Conservation (phyloP, 148 eudicot species). For the Simmondsia chinensis region DNA sequence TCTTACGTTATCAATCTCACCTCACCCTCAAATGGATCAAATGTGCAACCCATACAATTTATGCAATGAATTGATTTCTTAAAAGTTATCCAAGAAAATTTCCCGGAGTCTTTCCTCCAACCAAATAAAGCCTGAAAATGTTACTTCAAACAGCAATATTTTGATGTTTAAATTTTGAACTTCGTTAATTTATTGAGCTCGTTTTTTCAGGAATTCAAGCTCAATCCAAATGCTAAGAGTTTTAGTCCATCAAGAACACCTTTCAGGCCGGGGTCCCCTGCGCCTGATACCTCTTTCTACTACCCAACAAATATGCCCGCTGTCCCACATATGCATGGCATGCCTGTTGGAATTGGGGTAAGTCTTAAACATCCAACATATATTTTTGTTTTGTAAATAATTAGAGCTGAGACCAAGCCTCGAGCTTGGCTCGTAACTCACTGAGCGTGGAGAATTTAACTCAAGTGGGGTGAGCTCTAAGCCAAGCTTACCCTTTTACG, state of each 20-base stretch:
- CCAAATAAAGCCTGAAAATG: too few relatives aligned
- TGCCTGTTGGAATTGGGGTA: slow-evolving; percentile 92
- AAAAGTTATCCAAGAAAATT: too few relatives aligned
- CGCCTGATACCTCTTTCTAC: slow-evolving; percentile 69
- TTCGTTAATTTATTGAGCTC: neutral
- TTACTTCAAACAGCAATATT: neutral
- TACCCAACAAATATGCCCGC: slow-evolving; percentile 46
- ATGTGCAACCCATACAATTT: too few relatives aligned
- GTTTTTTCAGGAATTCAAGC: slow-evolving; percentile 66
- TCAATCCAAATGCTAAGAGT: slow-evolving; percentile 91
- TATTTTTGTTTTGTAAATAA: too few relatives aligned
- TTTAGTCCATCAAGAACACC: slow-evolving; percentile 60
- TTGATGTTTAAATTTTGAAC: neutral
- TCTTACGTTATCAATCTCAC: too few relatives aligned
- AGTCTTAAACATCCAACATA: slow-evolving; percentile 38
- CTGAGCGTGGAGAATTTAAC: too few relatives aligned
- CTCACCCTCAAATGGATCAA: too few relatives aligned
- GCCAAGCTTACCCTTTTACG: neutral
- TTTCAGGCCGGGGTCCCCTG: slow-evolving; percentile 81
- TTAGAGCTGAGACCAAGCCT: too few relatives aligned
- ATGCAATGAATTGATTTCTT: too few relatives aligned
- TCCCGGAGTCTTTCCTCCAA: too few relatives aligned
- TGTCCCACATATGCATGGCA: slow-evolving; percentile 70
- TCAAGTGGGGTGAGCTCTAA: too few relatives aligned
- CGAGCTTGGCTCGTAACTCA: too few relatives aligned